Percentiles rank a stretch among this genome's conserved stretches.
These are phyloP conservation scores for Mucor lusitanicus DNA, from an alignment of 371 early-diverging fungal species.

Conservation along the genomic window DNA sequence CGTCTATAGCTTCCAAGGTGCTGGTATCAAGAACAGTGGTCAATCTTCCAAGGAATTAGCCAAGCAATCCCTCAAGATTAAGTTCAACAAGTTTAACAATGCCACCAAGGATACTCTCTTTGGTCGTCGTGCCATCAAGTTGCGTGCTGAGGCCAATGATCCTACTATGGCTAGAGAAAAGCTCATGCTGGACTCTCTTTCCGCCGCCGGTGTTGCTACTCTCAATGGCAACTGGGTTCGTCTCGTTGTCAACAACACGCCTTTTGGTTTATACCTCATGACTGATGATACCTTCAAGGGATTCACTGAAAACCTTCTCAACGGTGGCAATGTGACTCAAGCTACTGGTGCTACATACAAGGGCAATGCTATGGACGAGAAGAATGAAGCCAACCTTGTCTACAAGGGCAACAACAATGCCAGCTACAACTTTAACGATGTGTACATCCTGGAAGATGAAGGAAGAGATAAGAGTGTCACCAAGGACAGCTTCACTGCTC, in stretches of 20 bases:
- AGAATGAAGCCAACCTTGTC: constrained; percentile 32
- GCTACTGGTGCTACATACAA: constrained; percentile 39
- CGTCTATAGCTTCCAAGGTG: constrained; percentile 42
- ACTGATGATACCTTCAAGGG: constrained; percentile 54
- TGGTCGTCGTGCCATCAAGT: constrained; percentile 49
- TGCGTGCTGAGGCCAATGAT: constrained; percentile 55
- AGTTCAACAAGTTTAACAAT: constrained; percentile 42
- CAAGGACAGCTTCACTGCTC: constrained; percentile 19
- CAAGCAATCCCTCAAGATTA: constrained; percentile 55
- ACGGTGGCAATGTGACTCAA: constrained; percentile 24
- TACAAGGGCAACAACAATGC: constrained; percentile 31
- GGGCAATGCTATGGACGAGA: constrained; percentile 31
- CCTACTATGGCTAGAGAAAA: constrained; percentile 55
- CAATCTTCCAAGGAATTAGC: constrained; percentile 55
- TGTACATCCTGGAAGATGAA: constrained; percentile 39
- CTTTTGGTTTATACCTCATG: constrained; percentile 56
- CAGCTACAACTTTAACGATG: constrained; percentile 26
- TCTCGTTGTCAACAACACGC: constrained; percentile 50
- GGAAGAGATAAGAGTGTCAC: constrained; percentile 19
- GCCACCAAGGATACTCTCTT: constrained; percentile 24
- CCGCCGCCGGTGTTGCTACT: constrained; percentile 55
- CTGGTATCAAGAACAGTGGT: constrained; percentile 48
- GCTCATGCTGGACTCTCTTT: constrained; percentile 45
- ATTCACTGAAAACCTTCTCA: constrained; percentile 45
- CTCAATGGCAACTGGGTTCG: constrained; percentile 57